These are phyloP conservation scores for Cercospora sp. DNA, from an alignment of 2,329 filamentous ascomycete species.

Conservation along the genomic window DNA sequence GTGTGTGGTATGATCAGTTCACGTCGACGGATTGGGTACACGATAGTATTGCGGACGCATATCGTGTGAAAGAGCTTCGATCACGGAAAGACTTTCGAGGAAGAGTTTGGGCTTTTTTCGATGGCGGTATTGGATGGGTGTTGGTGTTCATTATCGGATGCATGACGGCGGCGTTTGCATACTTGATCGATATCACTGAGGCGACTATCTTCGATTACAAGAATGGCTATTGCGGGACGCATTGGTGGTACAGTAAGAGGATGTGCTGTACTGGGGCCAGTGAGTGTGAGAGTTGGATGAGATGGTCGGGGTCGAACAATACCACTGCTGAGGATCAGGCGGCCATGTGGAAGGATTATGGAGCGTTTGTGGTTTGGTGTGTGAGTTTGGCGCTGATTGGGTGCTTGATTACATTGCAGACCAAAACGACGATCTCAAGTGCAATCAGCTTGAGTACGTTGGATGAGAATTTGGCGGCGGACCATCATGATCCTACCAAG, in stretches of 20 bases:
- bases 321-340: slow-evolving; percentile 50
- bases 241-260: slow-evolving; percentile 73
- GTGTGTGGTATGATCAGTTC: slow-evolving; percentile 98
- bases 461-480: slow-evolving; percentile 86
- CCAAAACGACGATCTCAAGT: slow-evolving; percentile 92
- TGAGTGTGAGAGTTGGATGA: slow-evolving; percentile 60
- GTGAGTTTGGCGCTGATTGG: slow-evolving; percentile 68
- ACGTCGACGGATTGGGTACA: slow-evolving; percentile 98
- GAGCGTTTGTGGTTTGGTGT: slow-evolving; percentile 71
- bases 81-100: slow-evolving; percentile 81
- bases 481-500: slow-evolving; percentile 44
- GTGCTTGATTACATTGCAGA: slow-evolving; percentile 78
- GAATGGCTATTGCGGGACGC: slow-evolving; percentile 73
- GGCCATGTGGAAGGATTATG: slow-evolving; percentile 70
- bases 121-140: slow-evolving; percentile 91
- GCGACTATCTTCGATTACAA: slow-evolving; percentile 86
- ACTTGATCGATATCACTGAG: slow-evolving; percentile 85
- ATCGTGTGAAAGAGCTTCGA: slow-evolving; percentile 79
- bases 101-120: slow-evolving; percentile 72
- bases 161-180: slow-evolving; percentile 80
- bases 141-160: slow-evolving; percentile 87
- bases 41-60: slow-evolving; percentile 92
- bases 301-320: slow-evolving; percentile 62
- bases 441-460: slow-evolving; percentile 82
- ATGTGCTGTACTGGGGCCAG: slow-evolving; percentile 58